Base-by-base conservation (phyloP, 345 rosid genomes). In the Punica granatum region DNA sequence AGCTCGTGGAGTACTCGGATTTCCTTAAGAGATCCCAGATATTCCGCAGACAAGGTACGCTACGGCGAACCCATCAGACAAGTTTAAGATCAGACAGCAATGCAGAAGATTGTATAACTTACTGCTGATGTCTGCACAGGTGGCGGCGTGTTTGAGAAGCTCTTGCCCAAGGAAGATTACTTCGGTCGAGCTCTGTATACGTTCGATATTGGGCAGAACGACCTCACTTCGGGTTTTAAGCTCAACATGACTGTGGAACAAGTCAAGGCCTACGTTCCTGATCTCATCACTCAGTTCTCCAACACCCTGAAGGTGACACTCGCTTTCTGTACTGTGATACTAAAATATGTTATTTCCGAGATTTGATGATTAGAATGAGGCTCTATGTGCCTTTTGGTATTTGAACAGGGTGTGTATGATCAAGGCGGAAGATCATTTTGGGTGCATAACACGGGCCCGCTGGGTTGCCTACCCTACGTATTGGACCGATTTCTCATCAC, bases 401-500 rank as follows among this genome's bases (percentile, higher is more conserved):
- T 7, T 6, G 32, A 60, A 42, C 81, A 86, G 94, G 30, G 77
- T 25, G 63, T 82, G 49, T 88, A 88, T 65, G 75, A 56, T 42
- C 77, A 73, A 78, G 95, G 94, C 65, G 96, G 91, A 37, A 84
- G 92, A 66, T 74, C 79, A 51, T 90, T 92, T 44, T 90, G 89
- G 92, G 76, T 90, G 44, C 98, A 88, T 72, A 92, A 85, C 66
- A 86, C 96, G 5, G 95, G 84, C 16, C 96, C 95, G 3, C 66
- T 86, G 4, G 97, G 97, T 4, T 90, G 97, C 70, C 69, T 83
- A 19, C 82, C 90, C 1, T 90, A 85, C 51, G 72, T 80, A 4
- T 23, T 88, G 43, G 92, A 78, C 34, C 77, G 85, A 21, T 76
- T 77, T 39, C 84, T 76, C 1, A 66, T 79, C 28, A 72, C 71